phyloP scores from a whole-genome alignment of 768 basidiomycete genomes.

The Rhodotorula diobovata region DNA sequence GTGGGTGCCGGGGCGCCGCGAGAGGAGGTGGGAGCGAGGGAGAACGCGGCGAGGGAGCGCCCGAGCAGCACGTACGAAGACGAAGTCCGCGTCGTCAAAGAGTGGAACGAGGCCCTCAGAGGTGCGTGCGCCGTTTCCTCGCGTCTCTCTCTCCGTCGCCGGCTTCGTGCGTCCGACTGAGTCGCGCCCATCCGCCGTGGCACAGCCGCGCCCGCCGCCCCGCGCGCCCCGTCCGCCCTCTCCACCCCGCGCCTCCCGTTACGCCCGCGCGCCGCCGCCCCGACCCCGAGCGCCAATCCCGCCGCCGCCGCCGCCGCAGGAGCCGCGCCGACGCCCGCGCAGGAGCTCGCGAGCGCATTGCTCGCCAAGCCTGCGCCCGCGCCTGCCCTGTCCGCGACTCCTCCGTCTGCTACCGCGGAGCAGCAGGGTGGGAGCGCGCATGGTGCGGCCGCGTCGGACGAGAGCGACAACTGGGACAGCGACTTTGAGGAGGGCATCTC shows the following conservation, averaged over 20 bases:
- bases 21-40: not conserved
- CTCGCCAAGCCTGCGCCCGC: no score
- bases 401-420: no score
- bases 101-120: conserved; percentile 97
- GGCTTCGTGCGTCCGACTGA: no score
- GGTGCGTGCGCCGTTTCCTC: conserved; percentile 53
- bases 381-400: no score
- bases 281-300: no score
- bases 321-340: not conserved
- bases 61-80: conserved; percentile 65
- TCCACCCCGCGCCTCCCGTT: not conserved
- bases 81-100: conserved; percentile 88
- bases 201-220: not conserved
- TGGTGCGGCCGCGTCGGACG: not conserved
- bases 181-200: not conserved
- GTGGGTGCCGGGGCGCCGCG: no score
- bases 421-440: no score
- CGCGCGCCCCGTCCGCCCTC: not conserved
- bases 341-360: not conserved
- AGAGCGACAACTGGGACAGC: conserved; percentile 86
- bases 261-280: conserved; percentile 25
- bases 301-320: not conserved
- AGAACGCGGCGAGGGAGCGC: conserved; percentile 44
- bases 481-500: conserved; percentile 95
- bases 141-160: not conserved